These are phyloP conservation scores for Verbascum thapsus DNA, from an alignment of 257 asterid genomes.

Conservation along the genomic window DNA sequence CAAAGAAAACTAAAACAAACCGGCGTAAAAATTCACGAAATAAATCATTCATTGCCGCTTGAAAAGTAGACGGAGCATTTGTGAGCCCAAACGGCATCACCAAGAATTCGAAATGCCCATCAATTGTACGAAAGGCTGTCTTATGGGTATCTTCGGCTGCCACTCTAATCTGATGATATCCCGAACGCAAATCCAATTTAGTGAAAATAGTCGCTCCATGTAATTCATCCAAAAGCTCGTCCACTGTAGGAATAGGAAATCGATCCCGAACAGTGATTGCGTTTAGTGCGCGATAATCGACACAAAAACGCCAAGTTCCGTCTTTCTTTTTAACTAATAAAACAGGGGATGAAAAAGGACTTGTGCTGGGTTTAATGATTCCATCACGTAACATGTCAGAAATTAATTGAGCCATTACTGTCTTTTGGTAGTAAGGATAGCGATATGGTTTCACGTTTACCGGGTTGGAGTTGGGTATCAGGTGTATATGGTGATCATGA, in stretches of 20 bases:
- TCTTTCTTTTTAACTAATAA: too few relatives aligned
- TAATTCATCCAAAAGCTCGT: too few relatives aligned
- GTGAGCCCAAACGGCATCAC: not conserved
- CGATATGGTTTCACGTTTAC: not conserved
- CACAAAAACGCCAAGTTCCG: too few relatives aligned
- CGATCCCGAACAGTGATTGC: too few relatives aligned
- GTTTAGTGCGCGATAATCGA: too few relatives aligned
- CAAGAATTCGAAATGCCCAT: not conserved
- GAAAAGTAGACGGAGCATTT: conserved; percentile 3
- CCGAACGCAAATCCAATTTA: not conserved
- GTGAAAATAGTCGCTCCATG: too few relatives aligned
- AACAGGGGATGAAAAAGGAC: too few relatives aligned
- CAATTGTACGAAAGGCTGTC: not conserved
- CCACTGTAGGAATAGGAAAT: too few relatives aligned
- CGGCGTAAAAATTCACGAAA: not conserved
- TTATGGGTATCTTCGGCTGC: not conserved
- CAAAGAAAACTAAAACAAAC: not conserved
- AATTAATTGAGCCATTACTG: not conserved
- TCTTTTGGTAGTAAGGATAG: not conserved
- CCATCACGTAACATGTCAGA: too few relatives aligned
- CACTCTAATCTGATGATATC: not conserved
- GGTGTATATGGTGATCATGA: not conserved
- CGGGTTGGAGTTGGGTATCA: not conserved
- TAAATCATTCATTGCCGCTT: not conserved
- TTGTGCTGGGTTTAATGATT: too few relatives aligned